Conservation (phyloP, 176 grass and related monocot species). For the Dendrocalamus sinicus region DNA sequence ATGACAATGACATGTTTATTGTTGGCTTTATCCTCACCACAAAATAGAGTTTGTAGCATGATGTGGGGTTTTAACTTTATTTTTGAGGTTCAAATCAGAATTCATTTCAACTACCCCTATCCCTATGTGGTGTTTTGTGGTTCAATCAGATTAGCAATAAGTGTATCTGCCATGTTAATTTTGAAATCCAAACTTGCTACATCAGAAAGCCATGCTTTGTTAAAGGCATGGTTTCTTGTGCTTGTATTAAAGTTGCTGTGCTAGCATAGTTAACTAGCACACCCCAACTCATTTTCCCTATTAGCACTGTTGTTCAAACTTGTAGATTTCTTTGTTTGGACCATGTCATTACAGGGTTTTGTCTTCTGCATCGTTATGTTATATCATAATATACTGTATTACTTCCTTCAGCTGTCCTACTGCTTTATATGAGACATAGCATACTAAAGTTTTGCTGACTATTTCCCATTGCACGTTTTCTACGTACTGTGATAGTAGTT, state of each 20-base stretch:
- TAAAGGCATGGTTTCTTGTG: background rate
- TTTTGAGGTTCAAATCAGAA: constrained; percentile 8
- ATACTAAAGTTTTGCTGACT: constrained; percentile 16
- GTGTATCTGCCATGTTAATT: constrained; percentile 9
- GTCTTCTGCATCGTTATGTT: constrained; percentile 9
- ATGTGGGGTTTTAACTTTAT: background rate
- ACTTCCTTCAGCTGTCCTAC: constrained; percentile 2
- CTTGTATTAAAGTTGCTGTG: background rate
- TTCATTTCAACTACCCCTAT: constrained; percentile 14
- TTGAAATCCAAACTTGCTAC: background rate
- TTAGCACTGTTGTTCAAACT: constrained; percentile 1
- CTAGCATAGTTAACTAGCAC: background rate
- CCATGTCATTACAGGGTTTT: background rate
- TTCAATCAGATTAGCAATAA: constrained; percentile 9
- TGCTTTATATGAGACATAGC: background rate
- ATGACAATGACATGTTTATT: background rate
- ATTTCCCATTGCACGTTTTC: background rate
- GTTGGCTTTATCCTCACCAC: background rate
- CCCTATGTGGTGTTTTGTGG: background rate
- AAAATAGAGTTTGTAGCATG: constrained; percentile 3
- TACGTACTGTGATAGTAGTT: constrained; percentile 25
- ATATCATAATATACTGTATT: background rate
- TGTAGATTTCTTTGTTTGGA: background rate
- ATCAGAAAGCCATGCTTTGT: background rate
- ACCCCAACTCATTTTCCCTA: background rate